Evolutionary conservation across 257 asterid genomes (phyloP).

Genomic region (Nicotiana noctiflora): DNA sequence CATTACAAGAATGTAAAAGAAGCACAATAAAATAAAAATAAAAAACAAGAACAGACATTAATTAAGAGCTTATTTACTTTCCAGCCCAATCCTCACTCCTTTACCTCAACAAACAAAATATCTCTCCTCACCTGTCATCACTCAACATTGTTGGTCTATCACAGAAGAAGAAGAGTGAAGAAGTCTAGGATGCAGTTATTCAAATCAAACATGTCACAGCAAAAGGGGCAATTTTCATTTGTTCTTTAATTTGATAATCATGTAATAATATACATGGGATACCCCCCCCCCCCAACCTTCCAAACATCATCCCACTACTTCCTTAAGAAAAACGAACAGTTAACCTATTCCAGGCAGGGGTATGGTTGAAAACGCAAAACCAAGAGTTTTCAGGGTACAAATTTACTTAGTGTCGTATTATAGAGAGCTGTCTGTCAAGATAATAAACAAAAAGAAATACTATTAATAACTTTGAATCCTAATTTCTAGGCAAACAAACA

Average conservation of each 20-base stretch:
- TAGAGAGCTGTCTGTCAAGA: neutral
- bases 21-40: too few relatives aligned
- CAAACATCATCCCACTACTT: neutral
- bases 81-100: neutral
- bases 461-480: neutral
- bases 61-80: neutral
- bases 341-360: neutral
- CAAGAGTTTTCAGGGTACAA: neutral
- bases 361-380: neutral
- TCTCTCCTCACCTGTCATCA: neutral
- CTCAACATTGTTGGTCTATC: neutral
- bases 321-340: neutral
- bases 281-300: too few relatives aligned
- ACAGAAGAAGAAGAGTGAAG: neutral
- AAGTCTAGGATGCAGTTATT: neutral
- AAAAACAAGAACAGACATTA: too few relatives aligned
- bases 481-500: neutral
- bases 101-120: neutral
- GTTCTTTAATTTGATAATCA: neutral
- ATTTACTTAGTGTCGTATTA: neutral
- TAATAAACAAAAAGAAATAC: neutral
- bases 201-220: neutral
- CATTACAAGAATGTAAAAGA: too few relatives aligned
- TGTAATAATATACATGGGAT: neutral
- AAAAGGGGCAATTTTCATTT: neutral